A percentile compares a stretch with the other conserved stretches of the same genome.
phyloP scores from a whole-genome alignment of 148 eudicot genomes.

The Spergularia bocconei region DNA sequence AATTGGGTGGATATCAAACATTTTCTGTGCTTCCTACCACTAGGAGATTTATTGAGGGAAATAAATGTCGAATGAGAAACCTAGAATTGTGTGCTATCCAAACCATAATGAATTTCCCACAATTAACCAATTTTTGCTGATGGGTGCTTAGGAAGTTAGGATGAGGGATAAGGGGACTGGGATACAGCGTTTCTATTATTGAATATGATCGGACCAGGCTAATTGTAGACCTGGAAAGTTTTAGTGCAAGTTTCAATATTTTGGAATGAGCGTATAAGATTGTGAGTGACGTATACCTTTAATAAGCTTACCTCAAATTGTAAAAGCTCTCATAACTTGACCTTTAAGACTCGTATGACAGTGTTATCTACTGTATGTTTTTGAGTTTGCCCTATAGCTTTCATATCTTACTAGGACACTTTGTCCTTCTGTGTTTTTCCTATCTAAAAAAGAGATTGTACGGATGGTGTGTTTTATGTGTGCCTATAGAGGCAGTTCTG shows the following conservation, averaged over 20 bases:
- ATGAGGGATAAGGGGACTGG: neutral
- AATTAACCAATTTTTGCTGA: neutral
- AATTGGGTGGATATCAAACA: neutral
- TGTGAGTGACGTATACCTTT: neutral
- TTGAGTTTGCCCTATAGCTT: neutral
- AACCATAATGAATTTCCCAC: neutral
- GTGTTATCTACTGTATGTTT: neutral
- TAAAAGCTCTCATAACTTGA: too few relatives aligned
- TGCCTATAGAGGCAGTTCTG: too few relatives aligned
- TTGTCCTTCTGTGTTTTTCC: too few relatives aligned
- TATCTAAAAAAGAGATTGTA: too few relatives aligned
- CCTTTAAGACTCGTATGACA: neutral
- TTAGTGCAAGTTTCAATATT: neutral
- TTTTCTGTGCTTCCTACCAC: slow-evolving; percentile 1
- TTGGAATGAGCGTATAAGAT: neutral
- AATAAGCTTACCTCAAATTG: neutral
- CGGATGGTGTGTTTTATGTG: too few relatives aligned
- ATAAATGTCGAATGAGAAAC: slow-evolving; percentile 12
- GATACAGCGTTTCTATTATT: neutral
- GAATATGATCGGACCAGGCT: neutral
- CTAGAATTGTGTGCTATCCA: slow-evolving; percentile 16
- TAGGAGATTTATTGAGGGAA: slow-evolving; percentile 1
- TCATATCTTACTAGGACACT: too few relatives aligned
- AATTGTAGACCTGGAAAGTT: neutral
- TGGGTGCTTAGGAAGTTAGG: neutral